Base-by-base conservation (phyloP, 768 basidiomycete genomes). In the Podaxis rugospora region DNA sequence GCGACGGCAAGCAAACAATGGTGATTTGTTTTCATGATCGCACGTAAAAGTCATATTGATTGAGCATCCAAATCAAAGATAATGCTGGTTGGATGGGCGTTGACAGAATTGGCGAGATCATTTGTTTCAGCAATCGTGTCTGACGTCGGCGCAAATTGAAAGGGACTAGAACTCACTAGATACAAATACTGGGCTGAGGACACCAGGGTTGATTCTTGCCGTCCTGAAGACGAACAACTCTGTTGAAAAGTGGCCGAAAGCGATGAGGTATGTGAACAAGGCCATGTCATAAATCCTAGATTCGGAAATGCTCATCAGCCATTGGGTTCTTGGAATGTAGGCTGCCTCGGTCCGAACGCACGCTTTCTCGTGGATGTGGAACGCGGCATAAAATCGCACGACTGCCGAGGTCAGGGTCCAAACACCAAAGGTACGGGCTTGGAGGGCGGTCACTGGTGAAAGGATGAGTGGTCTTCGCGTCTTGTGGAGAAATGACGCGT, bases 321-420 rank as follows among this genome's bases (percentile, higher is more conserved):
- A 21, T 37, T 55, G 7, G 11, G 32, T 54, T 6, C 39, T 40
- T 14, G 16, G 59, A 53, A 54, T 23, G 13, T 25, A 55, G 21
- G 36, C 67, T 4, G 49, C 39, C 4, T 3, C 14, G 21, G 51
- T 62, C 40, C 40, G 27, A 32, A 77, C 87, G 65, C 69, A 95
- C 96, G 81, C 77, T 75, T 92, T 92, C 69, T 86, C 80, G 61
- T 87, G 77, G 65, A 98, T 90, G 70, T 98, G 80, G 74, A 95
- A 98, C 5, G 96, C 94, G 10, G 93, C 92, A 66, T 95, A 95
- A 51, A 80, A 76, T 37, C 96, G 87, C 52, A 98, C 86, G 50
- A 90, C 76, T 23, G 91, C 92, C 6, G 93, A 85, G 4, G 90
- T 88, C 54, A 96, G 72, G 0, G 95, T 98, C 96, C 96, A 99